These are phyloP conservation scores for Teunomyces barrocoloradensis DNA, from an alignment of 805 yeast genomes.

Conservation along the genomic window DNA sequence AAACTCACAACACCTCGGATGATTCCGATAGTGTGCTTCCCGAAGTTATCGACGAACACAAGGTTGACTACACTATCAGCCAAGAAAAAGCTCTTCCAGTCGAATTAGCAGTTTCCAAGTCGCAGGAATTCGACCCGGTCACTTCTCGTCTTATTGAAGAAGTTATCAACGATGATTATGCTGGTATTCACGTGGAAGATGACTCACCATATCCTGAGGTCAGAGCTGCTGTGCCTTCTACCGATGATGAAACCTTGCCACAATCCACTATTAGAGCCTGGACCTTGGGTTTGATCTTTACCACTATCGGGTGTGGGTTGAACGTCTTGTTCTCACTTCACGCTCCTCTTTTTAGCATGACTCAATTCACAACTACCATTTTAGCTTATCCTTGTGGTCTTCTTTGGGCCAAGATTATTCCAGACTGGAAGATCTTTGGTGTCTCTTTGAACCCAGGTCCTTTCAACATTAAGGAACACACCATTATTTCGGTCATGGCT, in stretches of 20 bases:
- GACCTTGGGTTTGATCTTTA: constrained; percentile 48
- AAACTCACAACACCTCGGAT: neutral
- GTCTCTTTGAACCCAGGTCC: constrained; percentile 54
- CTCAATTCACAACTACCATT: constrained; percentile 55
- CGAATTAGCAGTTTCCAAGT: constrained; percentile 16
- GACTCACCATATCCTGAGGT: constrained; percentile 66
- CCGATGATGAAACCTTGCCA: constrained; percentile 48
- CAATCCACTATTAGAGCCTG: constrained; percentile 57
- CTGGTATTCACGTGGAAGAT: constrained; percentile 41
- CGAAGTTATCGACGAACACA: neutral
- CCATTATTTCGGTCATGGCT: constrained; percentile 52
- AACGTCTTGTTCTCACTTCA: constrained; percentile 60
- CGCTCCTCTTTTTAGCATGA: constrained; percentile 50
- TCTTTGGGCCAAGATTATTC: constrained; percentile 39
- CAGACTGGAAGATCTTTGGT: constrained; percentile 35
- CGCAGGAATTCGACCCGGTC: constrained; percentile 34
- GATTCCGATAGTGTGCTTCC: neutral
- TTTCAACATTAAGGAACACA: constrained; percentile 64
- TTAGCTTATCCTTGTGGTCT: constrained; percentile 61
- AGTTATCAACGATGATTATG: constrained; percentile 31
- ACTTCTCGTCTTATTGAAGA: constrained; percentile 24
- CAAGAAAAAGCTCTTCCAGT: constrained; percentile 2
- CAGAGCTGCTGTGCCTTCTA: constrained; percentile 55
- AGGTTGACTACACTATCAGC: neutral
- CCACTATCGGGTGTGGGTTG: constrained; percentile 56